These are phyloP conservation scores for Mortierella sp. DNA, from an alignment of 371 early-diverging fungal genomes.

Conservation along the genomic window DNA sequence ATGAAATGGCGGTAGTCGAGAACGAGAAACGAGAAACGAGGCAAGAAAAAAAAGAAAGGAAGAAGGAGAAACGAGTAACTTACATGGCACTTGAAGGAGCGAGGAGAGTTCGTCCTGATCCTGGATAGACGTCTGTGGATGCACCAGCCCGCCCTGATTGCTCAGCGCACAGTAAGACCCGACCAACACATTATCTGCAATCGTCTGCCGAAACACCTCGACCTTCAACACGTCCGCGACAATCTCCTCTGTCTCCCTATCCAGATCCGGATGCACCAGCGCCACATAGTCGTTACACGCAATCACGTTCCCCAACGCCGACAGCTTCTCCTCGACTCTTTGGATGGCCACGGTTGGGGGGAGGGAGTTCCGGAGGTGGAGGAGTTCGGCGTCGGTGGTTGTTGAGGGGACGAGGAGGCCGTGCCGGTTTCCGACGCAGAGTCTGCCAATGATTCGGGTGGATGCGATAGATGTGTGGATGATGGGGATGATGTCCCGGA, in stretches of 20 bases:
- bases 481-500: constrained; percentile 97
- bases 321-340: constrained; percentile 98
- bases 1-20: no score
- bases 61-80: constrained; percentile 37
- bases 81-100: constrained; percentile 97
- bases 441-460: constrained; percentile 97
- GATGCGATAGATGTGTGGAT: constrained; percentile 99
- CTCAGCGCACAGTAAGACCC: constrained; percentile 98
- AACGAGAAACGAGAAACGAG: no score
- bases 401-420: constrained; percentile 98
- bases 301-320: constrained; percentile 99
- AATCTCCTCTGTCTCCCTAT: constrained; percentile 98
- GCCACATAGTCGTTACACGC: constrained; percentile 99
- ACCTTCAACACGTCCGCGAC: constrained; percentile 98
- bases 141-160: constrained; percentile 99
- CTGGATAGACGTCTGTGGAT: constrained; percentile 96
- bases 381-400: constrained; percentile 99
- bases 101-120: constrained; percentile 99
- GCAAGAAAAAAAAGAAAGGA: neutral
- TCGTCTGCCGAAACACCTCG: constrained; percentile 98
- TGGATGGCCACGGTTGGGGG: constrained; percentile 98
- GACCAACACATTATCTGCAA: constrained; percentile 98
- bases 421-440: constrained; percentile 96
- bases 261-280: constrained; percentile 99
- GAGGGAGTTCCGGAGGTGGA: constrained; percentile 97